phyloP scores from a whole-genome alignment of 192 early-diverging fungal genomes.

The Umbelopsis vinacea region DNA sequence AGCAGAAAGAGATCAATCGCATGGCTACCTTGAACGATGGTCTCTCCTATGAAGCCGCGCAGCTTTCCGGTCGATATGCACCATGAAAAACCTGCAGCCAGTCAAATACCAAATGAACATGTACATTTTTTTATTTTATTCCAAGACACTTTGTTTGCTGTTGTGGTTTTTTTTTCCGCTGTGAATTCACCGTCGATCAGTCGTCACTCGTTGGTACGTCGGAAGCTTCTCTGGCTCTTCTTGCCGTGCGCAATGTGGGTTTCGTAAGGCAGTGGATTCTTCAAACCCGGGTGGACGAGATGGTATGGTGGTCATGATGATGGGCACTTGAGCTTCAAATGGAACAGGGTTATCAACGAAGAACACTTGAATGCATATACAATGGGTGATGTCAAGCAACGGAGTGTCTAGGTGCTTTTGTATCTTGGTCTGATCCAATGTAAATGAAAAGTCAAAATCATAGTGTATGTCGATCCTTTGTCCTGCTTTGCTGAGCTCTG shows the following conservation, averaged over 20 bases:
- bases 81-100: background rate
- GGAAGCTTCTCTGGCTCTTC: conserved; percentile 8
- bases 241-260: background rate
- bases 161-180: background rate
- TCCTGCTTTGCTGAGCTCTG: conserved; percentile 2
- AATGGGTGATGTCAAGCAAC: conserved; percentile 5
- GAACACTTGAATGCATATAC: background rate
- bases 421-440: conserved; percentile 1
- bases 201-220: background rate
- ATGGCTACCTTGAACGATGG: conserved; percentile 52
- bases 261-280: background rate
- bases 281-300: conserved; percentile 11
- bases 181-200: background rate
- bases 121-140: no score
- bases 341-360: background rate
- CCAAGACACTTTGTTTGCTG: no score
- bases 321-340: conserved; percentile 4
- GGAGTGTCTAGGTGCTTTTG: background rate
- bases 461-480: conserved; percentile 7
- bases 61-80: conserved; percentile 1
- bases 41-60: conserved; percentile 29
- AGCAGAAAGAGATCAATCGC: conserved; percentile 52
- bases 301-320: conserved; percentile 12
- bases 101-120: no score
- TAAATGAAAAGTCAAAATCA: conserved; percentile 9